These are phyloP conservation scores for Neophaeococcomyces mojaviensis DNA, from an alignment of 2,329 filamentous ascomycete species.

Conservation along the genomic window DNA sequence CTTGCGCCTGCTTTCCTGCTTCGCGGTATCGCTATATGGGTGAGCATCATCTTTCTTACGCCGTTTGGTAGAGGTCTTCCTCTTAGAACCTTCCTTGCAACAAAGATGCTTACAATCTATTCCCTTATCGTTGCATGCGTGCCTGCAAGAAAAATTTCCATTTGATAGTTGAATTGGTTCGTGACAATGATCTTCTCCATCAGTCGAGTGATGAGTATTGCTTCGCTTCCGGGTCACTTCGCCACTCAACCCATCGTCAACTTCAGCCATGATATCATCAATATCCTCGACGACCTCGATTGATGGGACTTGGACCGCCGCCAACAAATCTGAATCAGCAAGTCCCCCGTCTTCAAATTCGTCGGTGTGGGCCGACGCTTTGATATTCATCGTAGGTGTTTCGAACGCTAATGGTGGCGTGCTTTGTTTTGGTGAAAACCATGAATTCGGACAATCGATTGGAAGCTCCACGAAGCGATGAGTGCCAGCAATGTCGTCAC, in stretches of 20 bases:
- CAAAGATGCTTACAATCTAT: constrained; percentile 63
- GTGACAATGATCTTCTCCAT: constrained; percentile 7
- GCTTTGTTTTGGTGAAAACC: constrained; percentile 33
- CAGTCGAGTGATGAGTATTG: neutral
- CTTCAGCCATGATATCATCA: constrained; percentile 12
- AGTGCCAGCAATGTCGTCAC: constrained; percentile 71
- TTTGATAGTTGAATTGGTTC: constrained; percentile 53
- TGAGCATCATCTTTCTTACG: constrained; percentile 5
- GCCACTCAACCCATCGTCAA: constrained; percentile 6
- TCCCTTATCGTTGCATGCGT: constrained; percentile 56
- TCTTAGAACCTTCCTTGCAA: constrained; percentile 63
- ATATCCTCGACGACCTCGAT: constrained; percentile 45
- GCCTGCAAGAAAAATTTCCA: constrained; percentile 68
- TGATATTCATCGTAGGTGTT: constrained; percentile 14
- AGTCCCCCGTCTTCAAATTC: constrained; percentile 48
- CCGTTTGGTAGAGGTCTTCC: constrained; percentile 38
- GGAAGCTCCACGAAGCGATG: constrained; percentile 46
- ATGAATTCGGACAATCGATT: constrained; percentile 39
- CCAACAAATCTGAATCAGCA: constrained; percentile 47
- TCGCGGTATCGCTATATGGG: neutral
- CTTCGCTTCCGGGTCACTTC: constrained; percentile 8
- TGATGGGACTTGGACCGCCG: constrained; percentile 39
- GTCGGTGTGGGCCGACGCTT: constrained; percentile 29
- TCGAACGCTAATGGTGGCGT: neutral
- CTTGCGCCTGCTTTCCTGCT: neutral